Evolutionary conservation across 1,284 basidiomycete genomes (phyloP).

Genomic region (Ganoderma boninense): DNA sequence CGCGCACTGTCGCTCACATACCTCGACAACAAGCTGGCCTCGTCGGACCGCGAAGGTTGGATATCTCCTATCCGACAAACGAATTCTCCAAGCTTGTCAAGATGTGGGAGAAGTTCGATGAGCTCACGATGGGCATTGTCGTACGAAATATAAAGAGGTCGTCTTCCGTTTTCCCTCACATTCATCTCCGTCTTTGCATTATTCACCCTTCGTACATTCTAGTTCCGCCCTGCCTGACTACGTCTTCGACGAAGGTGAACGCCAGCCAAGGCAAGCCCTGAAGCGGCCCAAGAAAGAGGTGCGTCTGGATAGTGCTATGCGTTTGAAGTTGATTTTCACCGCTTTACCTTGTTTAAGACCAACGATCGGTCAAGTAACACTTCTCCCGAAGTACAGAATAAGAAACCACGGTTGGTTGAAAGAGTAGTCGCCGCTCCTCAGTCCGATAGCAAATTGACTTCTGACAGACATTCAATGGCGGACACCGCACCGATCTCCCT

Average conservation of each 20-base stretch:
- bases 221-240: constrained; percentile 83
- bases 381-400: constrained; percentile 77
- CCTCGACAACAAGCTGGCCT: constrained; percentile 60
- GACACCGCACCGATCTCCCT: constrained; percentile 30
- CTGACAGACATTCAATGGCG: constrained; percentile 47
- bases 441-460: constrained; percentile 40
- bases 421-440: constrained; percentile 27
- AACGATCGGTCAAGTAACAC: constrained; percentile 68
- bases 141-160: constrained; percentile 93
- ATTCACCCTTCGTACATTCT: constrained; percentile 23
- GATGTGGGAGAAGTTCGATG: constrained; percentile 96
- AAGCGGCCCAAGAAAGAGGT: constrained; percentile 84
- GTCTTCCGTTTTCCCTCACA: constrained; percentile 2
- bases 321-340: constrained; percentile 7
- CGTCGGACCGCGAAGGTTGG: constrained; percentile 82
- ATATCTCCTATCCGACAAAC: constrained; percentile 96
- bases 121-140: constrained; percentile 92
- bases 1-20: constrained; percentile 23
- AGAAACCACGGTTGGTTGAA: constrained; percentile 66
- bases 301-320: constrained; percentile 42
- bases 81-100: constrained; percentile 97
- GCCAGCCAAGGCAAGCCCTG: constrained; percentile 69
- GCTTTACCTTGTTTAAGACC: constrained; percentile 50
- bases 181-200: background rate
- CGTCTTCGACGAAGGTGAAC: constrained; percentile 84